Evolutionary conservation across 2,329 filamentous ascomycete genomes (phyloP).

Genomic region (Sclerotinia nivalis): DNA sequence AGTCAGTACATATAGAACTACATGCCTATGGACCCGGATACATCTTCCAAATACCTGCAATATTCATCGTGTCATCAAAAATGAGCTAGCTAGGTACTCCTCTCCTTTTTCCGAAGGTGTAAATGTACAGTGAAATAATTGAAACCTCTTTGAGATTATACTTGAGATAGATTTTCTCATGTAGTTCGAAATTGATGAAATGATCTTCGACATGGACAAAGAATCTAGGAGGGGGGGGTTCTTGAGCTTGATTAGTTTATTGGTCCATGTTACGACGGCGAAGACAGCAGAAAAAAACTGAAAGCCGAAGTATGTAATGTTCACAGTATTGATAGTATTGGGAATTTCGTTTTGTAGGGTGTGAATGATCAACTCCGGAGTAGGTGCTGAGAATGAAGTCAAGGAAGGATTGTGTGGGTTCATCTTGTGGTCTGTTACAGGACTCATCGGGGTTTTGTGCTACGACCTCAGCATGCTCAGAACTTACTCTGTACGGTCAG

Average conservation of each 20-base stretch:
- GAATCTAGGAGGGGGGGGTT: not conserved
- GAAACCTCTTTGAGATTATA: not conserved
- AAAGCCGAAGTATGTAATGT: not conserved
- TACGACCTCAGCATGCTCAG: not conserved
- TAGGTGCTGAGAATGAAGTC: not conserved
- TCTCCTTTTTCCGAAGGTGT: not conserved
- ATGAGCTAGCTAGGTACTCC: not conserved
- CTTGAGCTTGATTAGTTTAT: constrained; percentile 1
- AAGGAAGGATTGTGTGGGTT: constrained; percentile 4
- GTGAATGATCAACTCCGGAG: not conserved
- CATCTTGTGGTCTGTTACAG: constrained; percentile 12
- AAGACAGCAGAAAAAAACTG: not conserved
- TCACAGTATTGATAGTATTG: not conserved
- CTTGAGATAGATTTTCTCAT: not conserved
- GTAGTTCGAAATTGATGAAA: not conserved
- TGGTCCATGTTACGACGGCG: constrained; percentile 14
- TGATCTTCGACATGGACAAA: constrained; percentile 17
- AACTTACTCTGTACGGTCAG: not conserved
- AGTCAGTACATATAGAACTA: too few species aligned
- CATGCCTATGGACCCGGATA: not conserved
- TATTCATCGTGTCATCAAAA: not conserved
- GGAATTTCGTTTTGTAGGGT: not conserved
- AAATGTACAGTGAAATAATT: not conserved
- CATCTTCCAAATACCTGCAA: not conserved
- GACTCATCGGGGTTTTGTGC: constrained; percentile 4